Conservation (phyloP, 225 moss, liverwort and hornwort species). For the Bryum argenteum region DNA sequence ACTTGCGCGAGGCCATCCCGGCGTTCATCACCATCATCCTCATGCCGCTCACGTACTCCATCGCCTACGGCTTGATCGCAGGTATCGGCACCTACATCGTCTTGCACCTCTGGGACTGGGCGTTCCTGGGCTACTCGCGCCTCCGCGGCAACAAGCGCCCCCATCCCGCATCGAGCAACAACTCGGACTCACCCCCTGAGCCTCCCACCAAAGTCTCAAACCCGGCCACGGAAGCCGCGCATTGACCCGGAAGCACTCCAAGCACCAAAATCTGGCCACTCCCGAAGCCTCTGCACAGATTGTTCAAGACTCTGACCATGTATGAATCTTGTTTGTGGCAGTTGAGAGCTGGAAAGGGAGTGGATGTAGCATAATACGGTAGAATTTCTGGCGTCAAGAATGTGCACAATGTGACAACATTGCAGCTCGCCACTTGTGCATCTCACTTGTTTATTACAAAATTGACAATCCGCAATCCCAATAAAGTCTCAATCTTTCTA, state of each 20-base stretch:
- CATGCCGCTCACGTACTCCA: constrained; percentile 96
- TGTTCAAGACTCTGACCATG: too few species aligned
- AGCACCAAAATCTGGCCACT: too few species aligned
- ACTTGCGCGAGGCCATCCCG: constrained; percentile 73
- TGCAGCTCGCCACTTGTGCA: too few species aligned
- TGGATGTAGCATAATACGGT: too few species aligned
- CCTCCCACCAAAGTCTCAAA: constrained; percentile 36
- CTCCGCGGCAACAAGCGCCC: constrained; percentile 28
- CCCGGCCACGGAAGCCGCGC: constrained; percentile 21
- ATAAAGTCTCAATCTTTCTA: too few species aligned
- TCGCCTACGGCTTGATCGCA: constrained; percentile 90
- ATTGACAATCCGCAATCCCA: too few species aligned
- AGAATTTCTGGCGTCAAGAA: too few species aligned
- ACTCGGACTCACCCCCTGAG: constrained; percentile 20
- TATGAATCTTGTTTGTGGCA: too few species aligned
- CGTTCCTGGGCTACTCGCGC: neutral
- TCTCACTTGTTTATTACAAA: too few species aligned
- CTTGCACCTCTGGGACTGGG: constrained; percentile 75
- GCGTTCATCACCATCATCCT: constrained; percentile 83
- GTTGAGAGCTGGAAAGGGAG: too few species aligned
- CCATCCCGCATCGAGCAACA: neutral
- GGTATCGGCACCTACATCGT: constrained; percentile 86
- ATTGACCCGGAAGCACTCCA: neutral
- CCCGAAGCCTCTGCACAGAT: too few species aligned
- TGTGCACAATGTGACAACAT: too few species aligned